Evolutionary conservation across 805 yeast genomes (phyloP).

Genomic region (Pichia nakasei): DNA sequence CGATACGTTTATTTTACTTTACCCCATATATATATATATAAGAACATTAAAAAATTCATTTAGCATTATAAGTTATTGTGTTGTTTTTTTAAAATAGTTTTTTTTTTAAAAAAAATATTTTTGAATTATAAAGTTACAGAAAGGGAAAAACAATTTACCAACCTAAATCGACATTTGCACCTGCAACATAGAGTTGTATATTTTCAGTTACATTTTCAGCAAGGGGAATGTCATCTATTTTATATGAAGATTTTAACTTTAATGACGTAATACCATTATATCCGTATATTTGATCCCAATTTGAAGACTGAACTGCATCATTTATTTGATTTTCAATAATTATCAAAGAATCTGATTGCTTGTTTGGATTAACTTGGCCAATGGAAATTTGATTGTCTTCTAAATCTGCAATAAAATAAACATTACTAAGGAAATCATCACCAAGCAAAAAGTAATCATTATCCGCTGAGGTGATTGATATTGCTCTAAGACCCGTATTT

Average conservation of each 20-base stretch:
- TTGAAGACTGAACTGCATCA: conserved; percentile 4
- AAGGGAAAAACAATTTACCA: neutral
- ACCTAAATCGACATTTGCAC: neutral
- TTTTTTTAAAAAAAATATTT: neutral
- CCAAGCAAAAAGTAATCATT: conserved; percentile 37
- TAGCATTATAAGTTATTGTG: too few species aligned
- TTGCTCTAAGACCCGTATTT: conserved; percentile 7
- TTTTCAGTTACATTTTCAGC: neutral
- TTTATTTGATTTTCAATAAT: conserved; percentile 2
- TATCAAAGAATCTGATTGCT: neutral
- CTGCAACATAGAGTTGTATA: conserved; percentile 1
- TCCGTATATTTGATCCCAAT: conserved; percentile 8
- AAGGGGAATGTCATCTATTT: neutral
- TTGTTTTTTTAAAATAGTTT: too few species aligned
- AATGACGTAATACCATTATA: neutral
- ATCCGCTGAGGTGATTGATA: conserved; percentile 10
- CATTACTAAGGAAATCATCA: conserved; percentile 42
- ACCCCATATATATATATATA: neutral
- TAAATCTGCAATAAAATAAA: conserved; percentile 47
- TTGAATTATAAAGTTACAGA: neutral
- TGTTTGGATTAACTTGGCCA: conserved; percentile 26
- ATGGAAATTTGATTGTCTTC: conserved; percentile 35
- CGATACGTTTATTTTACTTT: neutral
- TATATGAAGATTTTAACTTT: neutral
- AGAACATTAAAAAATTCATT: neutral